Evolutionary conservation across 2,329 filamentous ascomycete genomes (phyloP), one percentile per base, ranked within the genome.

Genomic region (Neurospora crassa): DNA sequence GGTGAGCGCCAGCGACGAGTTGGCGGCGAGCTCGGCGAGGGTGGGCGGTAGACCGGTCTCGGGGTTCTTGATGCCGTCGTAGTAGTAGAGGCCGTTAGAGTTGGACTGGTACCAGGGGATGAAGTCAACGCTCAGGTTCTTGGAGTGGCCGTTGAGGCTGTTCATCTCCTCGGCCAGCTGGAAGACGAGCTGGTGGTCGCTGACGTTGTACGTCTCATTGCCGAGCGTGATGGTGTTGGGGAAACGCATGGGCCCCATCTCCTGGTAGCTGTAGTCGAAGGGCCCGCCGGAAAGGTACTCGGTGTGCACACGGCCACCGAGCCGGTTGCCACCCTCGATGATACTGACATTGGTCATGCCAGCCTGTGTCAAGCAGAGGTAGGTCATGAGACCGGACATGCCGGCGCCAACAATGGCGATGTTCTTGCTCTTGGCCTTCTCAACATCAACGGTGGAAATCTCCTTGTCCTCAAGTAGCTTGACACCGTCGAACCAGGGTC

Each of bases 401-500:
- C 89, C 89, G 14, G 85, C 89, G 18, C 90, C 90, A 5, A 91
- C 81, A 67, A 92, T 91, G 69, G 84, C 89, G 73, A 91, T 84
- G 67, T 81, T 79, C 78, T 89, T 89, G 73, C 79, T 81, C 80
- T 90, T 91, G 41, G 85, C 84, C 8, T 82, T 79, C 3, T 82
- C 78, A 5, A 86, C 86, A 73, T 88, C 86, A 0, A 87, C 82
- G 8, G 83, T 79, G 67, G 83, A 82, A 18, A 87, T 83, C 73
- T 88, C 81, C 75, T 87, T 88, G 37, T 83, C 81, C 73, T 87
- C 78, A 59, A 91, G 82, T 71, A 88, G 84, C 69, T 83, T 84
- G 20, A 91, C 89, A 16, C 88, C 89, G 76, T 91, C 87, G 72
- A 91, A 91, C 89, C 89, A 91, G 1, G 88, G 86, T 0, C 89